Percentiles rank a stretch among this genome's conserved stretches.
These are phyloP conservation scores for Betula pendula DNA, from an alignment of 306 rosid species.

Conservation along the genomic window DNA sequence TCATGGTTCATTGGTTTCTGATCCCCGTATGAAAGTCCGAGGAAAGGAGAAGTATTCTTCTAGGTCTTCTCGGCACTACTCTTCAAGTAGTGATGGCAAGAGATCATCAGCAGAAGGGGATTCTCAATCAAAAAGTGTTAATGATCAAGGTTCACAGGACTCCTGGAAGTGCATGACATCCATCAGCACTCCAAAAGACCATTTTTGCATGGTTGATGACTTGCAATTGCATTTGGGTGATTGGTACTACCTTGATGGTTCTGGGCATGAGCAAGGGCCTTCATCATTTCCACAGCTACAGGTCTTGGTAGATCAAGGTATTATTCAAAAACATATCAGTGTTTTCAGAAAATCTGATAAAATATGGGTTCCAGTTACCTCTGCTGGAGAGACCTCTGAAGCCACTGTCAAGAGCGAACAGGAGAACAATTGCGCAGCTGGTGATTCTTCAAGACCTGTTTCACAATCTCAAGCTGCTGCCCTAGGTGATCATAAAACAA, in stretches of 20 bases:
- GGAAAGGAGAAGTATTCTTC: conserved; percentile 68
- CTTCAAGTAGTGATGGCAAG: conserved; percentile 72
- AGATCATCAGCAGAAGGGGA: conserved; percentile 80
- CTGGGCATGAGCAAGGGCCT: conserved; percentile 96
- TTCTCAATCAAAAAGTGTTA: conserved; percentile 44
- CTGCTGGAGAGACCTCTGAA: conserved; percentile 63
- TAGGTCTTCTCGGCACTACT: conserved; percentile 58
- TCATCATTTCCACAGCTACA: conserved; percentile 79
- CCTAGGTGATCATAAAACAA: conserved; percentile 25
- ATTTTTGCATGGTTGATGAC: conserved; percentile 61
- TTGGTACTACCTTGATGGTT: conserved; percentile 97
- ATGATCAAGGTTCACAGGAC: conserved; percentile 49
- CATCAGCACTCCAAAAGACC: conserved; percentile 61
- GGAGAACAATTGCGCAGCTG: conserved; percentile 42
- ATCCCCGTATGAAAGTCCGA: conserved; percentile 66
- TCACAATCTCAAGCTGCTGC: conserved; percentile 38
- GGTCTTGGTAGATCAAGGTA: conserved; percentile 72
- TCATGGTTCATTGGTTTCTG: conserved; percentile 79
- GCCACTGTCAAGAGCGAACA: conserved; percentile 33
- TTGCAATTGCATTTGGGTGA: conserved; percentile 83
- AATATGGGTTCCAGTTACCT: conserved; percentile 86
- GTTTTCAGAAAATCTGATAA: conserved; percentile 84
- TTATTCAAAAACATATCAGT: conserved; percentile 66
- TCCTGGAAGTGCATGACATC: conserved; percentile 43
- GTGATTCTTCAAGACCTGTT: conserved; percentile 40